Conservation (phyloP, 768 basidiomycete species). For the Neoboletus magnificus region DNA sequence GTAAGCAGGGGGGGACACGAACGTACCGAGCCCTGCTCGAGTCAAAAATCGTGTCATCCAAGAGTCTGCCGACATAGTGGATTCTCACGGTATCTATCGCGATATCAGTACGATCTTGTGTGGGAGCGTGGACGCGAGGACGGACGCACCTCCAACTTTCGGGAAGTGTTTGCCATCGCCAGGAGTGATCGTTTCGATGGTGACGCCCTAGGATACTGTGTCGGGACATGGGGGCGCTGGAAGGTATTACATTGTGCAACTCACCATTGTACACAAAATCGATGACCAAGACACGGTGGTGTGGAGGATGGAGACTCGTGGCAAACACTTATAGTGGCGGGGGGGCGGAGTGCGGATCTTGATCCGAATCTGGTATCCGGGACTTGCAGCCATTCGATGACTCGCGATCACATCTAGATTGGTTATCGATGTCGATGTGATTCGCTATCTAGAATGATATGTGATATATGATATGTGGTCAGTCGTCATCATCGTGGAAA, state of each 20-base stretch:
- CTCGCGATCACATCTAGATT: slow-evolving; percentile 18
- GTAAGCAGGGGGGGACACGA: slow-evolving; percentile 1
- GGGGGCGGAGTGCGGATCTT: slow-evolving; percentile 69
- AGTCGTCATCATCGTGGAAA: slow-evolving; percentile 8
- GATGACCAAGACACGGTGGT: slow-evolving; percentile 27
- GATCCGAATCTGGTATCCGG: slow-evolving; percentile 53
- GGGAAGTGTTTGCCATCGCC: slow-evolving; percentile 70
- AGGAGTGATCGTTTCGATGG: slow-evolving; percentile 49
- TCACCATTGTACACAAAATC: slow-evolving; percentile 33
- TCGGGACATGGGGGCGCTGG: not conserved
- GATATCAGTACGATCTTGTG: slow-evolving; percentile 24
- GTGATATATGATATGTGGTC: slow-evolving; percentile 15
- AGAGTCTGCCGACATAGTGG: slow-evolving; percentile 76
- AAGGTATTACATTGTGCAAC: slow-evolving; percentile 5
- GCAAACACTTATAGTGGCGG: slow-evolving; percentile 41
- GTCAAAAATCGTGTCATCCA: slow-evolving; percentile 65
- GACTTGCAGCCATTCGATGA: slow-evolving; percentile 2
- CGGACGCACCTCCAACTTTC: slow-evolving; percentile 60
- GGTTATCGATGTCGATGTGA: slow-evolving; percentile 31
- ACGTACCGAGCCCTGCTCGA: slow-evolving; percentile 71
- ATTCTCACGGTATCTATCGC: slow-evolving; percentile 63
- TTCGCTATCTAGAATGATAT: slow-evolving; percentile 4
- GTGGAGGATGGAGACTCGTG: slow-evolving; percentile 21
- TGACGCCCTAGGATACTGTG: slow-evolving; percentile 56
- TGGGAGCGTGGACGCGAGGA: slow-evolving; percentile 8